These are phyloP conservation scores for Gossypium davidsonii DNA, from an alignment of 441 rosid genomes.

Conservation along the genomic window DNA sequence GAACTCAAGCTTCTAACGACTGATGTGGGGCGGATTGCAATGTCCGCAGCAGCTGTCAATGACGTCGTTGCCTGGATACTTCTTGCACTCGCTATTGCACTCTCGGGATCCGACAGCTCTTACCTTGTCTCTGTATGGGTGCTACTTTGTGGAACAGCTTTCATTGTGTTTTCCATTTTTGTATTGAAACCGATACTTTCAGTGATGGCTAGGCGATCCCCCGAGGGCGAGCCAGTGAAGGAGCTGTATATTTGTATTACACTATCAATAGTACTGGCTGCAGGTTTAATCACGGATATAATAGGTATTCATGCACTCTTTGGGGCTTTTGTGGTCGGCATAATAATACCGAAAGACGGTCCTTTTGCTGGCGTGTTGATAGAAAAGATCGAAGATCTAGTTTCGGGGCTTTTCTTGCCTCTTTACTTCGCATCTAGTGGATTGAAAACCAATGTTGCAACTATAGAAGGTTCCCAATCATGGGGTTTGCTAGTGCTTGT, in stretches of 20 bases:
- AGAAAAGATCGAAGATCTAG: slow-evolving; percentile 60
- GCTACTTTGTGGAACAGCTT: slow-evolving; percentile 41
- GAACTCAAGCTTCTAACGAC: slow-evolving; percentile 68
- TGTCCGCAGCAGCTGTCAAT: slow-evolving; percentile 64
- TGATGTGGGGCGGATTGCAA: slow-evolving; percentile 54
- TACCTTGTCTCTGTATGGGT: slow-evolving; percentile 56
- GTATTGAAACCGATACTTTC: slow-evolving; percentile 37
- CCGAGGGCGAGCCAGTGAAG: slow-evolving; percentile 58
- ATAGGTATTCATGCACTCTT: slow-evolving; percentile 65
- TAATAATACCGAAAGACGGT: slow-evolving; percentile 54
- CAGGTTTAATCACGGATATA: slow-evolving; percentile 48
- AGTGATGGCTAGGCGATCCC: slow-evolving; percentile 45
- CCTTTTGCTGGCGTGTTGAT: slow-evolving; percentile 42
- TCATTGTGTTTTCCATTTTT: slow-evolving; percentile 33
- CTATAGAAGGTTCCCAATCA: slow-evolving; percentile 41
- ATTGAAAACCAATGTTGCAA: slow-evolving; percentile 54
- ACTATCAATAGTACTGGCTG: slow-evolving; percentile 41
- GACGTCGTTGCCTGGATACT: slow-evolving; percentile 65
- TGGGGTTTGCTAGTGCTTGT: slow-evolving; percentile 54
- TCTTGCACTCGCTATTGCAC: slow-evolving; percentile 59
- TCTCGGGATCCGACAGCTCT: slow-evolving; percentile 34
- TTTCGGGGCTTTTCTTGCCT: slow-evolving; percentile 51
- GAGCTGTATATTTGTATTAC: slow-evolving; percentile 56
- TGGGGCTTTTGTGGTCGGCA: slow-evolving; percentile 54
- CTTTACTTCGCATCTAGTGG: slow-evolving; percentile 61